phyloP scores from a whole-genome alignment of 208 protist species.

The Histomonas meleagridis region DNA sequence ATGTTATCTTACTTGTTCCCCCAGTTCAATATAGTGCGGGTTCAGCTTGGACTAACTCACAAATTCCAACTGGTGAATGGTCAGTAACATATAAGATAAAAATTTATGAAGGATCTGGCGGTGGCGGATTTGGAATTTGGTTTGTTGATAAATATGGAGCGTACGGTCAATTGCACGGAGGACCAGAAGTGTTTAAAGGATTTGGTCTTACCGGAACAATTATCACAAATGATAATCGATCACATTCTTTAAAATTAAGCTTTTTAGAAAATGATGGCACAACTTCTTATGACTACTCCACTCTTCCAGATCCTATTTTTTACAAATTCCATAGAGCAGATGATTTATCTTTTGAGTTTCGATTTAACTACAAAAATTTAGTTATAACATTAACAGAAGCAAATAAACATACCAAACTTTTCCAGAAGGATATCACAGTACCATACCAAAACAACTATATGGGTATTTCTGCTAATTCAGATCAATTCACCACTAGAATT shows the following conservation, averaged over 20 bases:
- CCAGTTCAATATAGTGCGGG: neutral
- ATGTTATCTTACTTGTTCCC: neutral
- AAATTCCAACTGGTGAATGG: neutral
- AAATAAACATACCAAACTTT: neutral
- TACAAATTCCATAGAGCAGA: neutral
- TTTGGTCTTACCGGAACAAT: neutral
- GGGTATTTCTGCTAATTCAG: neutral
- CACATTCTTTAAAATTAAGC: neutral
- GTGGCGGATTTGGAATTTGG: neutral
- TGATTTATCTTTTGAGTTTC: neutral
- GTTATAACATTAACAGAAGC: neutral
- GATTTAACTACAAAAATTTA: neutral
- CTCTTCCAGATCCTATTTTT: neutral
- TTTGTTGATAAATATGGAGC: neutral
- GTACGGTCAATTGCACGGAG: neutral
- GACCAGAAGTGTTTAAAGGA: neutral
- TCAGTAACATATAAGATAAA: neutral
- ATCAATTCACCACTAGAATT: neutral
- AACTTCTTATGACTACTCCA: neutral
- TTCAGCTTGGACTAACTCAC: neutral
- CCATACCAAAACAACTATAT: neutral
- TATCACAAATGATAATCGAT: neutral
- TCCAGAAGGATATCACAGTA: neutral
- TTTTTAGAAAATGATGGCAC: neutral
- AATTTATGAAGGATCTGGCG: neutral